Base-by-base conservation (phyloP, 2,329 filamentous ascomycete genomes). In the Coniochaeta sp. region DNA sequence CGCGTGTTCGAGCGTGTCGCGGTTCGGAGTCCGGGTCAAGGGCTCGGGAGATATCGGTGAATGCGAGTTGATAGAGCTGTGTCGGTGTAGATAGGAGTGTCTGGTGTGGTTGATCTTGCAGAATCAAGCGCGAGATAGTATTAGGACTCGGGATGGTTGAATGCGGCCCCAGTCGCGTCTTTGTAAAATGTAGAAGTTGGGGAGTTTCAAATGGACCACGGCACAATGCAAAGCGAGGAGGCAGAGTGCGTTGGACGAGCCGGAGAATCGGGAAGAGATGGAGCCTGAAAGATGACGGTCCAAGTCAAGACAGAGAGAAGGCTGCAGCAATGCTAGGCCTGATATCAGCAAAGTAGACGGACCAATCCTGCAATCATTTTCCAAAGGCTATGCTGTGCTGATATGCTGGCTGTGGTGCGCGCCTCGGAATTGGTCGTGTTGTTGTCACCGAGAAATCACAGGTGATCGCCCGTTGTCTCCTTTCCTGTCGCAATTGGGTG, bases 161-260 rank as follows among this genome's bases (percentile, higher is more conserved):
- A 52, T 14, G 38, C 6, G 38, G n/a, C 6, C 20, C 18, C 14
- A 13, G 18, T 42, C 20, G 38, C 13, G 26, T 10, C 38, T 22
- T 10, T 12, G 26, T 13, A 14, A 26, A 42, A 55, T n/a, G n/a
- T n/a, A n/a, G n/a, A 55, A 18, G 35, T 48, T 53, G 46, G 49
- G 52, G 54, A 31, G 51, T 57, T 55, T 56, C 50, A 57, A 54
- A 55, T 50, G 32, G 51, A 45, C 53, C 46, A 49, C 50, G 50
- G 54, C 53, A 54, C 53, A 56, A 53, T 56, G 54, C 53, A 55
- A 46, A 30, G 9, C 18, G 26, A 10, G 6, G 18, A 26, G 38
- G 38, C 20, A 42, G 20, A 42, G 20, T 42, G 38, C 8, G n/a
- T n/a, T 26, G 38, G 22, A 42, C 38, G 38, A 42, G 38, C 38